phyloP scores from a whole-genome alignment of 1,284 basidiomycete genomes.

The Malassezia dermatis region DNA sequence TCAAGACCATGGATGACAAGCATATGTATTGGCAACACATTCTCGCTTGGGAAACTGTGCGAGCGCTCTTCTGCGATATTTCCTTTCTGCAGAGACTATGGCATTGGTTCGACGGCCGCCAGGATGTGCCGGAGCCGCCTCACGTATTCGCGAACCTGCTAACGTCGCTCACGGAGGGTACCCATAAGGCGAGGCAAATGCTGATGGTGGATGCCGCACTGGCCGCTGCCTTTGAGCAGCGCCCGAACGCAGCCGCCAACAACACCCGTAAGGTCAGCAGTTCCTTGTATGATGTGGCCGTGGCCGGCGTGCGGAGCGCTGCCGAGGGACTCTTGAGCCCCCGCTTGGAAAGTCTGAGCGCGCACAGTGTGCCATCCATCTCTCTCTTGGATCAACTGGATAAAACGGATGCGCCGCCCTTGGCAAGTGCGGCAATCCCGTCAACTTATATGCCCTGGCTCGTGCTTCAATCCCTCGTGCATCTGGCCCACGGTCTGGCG shows the following conservation, averaged over 20 bases:
- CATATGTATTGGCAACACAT: slow-evolving; percentile 35
- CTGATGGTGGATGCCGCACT: slow-evolving; percentile 21
- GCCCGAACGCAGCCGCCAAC: slow-evolving; percentile 19
- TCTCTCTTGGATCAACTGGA: slow-evolving; percentile 46
- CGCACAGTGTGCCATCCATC: slow-evolving; percentile 28
- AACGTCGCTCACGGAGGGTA: slow-evolving; percentile 21
- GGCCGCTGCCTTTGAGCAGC: slow-evolving; percentile 8
- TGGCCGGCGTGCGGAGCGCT: slow-evolving; percentile 19
- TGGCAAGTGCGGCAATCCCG: slow-evolving; percentile 58
- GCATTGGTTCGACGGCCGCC: slow-evolving; percentile 22
- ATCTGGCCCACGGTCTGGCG: slow-evolving; percentile 77
- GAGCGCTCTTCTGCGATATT: slow-evolving; percentile 36
- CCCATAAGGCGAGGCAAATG: slow-evolving; percentile 19
- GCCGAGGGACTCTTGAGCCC: slow-evolving; percentile 15
- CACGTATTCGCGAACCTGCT: slow-evolving; percentile 33
- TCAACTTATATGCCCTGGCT: slow-evolving; percentile 76
- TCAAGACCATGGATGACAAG: slow-evolving; percentile 19
- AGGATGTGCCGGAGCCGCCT: slow-evolving; percentile 4
- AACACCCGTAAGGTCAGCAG: slow-evolving; percentile 16
- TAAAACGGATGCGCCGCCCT: slow-evolving; percentile 76
- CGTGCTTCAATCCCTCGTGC: slow-evolving; percentile 73
- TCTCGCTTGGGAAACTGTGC: slow-evolving; percentile 37
- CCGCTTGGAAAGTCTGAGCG: slow-evolving; percentile 22
- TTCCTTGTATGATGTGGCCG: slow-evolving; percentile 36
- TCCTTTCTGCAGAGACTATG: slow-evolving; percentile 37